Evolutionary conservation across 1,139 yeast genomes (phyloP).

Genomic region (Diutina rugosa): DNA sequence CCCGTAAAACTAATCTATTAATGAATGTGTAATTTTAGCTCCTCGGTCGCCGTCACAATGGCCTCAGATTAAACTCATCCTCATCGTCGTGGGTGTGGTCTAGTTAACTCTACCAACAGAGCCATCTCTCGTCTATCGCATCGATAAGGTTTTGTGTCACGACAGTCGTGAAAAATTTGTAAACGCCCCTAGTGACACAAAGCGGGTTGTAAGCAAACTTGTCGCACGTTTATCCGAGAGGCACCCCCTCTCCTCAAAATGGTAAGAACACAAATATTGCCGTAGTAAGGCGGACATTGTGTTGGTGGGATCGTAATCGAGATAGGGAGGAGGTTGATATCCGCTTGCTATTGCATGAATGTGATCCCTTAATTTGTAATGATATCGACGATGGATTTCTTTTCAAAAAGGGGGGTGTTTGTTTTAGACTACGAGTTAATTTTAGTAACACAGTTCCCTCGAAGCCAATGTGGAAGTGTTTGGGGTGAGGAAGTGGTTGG

Average conservation of each 20-base stretch:
- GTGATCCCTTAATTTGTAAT: too few relatives aligned
- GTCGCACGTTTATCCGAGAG: neutral
- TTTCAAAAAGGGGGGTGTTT: too few relatives aligned
- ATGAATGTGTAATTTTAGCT: neutral
- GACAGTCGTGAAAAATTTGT: neutral
- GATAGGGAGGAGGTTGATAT: neutral
- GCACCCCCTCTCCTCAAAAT: neutral
- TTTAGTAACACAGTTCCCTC: too few relatives aligned
- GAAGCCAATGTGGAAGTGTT: too few relatives aligned
- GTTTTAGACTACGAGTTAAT: too few relatives aligned
- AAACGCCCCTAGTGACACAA: neutral
- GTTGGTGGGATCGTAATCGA: neutral
- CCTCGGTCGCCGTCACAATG: neutral
- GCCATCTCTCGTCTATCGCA: neutral
- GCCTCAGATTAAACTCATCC: neutral
- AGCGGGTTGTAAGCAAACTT: neutral
- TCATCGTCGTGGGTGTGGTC: too few relatives aligned
- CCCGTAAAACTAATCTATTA: neutral
- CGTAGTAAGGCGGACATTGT: neutral
- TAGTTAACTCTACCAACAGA: too few relatives aligned
- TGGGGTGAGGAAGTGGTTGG: too few relatives aligned
- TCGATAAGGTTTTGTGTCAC: neutral
- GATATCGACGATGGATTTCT: too few relatives aligned
- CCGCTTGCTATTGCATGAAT: neutral
- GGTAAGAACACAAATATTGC: neutral